A percentile compares a stretch with the other conserved stretches of the same genome.
Evolutionary conservation across 768 basidiomycete genomes (phyloP).

Genomic region (Hygrophoropsis aurantiaca): DNA sequence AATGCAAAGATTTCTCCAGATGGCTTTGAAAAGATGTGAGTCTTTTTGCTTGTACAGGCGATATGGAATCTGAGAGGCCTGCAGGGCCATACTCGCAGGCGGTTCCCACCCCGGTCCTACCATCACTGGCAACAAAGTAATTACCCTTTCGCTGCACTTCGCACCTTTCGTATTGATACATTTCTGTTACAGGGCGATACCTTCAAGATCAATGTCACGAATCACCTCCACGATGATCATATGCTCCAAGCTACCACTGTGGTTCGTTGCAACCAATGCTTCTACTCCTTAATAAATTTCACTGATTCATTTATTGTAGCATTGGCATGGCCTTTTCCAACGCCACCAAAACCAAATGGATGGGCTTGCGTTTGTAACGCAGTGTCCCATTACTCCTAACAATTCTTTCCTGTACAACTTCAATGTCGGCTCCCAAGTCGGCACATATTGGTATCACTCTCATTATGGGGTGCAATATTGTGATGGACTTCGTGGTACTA

Average conservation of each 20-base stretch:
- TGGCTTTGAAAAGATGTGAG: slow-evolving; percentile 35
- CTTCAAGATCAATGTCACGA: slow-evolving; percentile 15
- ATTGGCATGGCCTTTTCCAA: slow-evolving; percentile 26
- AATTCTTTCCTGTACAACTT: slow-evolving; percentile 39
- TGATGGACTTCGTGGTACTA: too few species aligned
- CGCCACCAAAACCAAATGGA: slow-evolving; percentile 20
- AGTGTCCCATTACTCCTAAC: slow-evolving; percentile 36
- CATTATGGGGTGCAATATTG: slow-evolving; percentile 16
- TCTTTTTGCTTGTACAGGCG: neutral
- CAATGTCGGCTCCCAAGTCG: slow-evolving; percentile 25
- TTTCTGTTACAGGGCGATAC: slow-evolving; percentile 9
- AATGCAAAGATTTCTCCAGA: slow-evolving; percentile 46
- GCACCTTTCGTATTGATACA: neutral
- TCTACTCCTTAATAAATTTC: neutral
- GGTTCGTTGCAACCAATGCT: slow-evolving; percentile 8
- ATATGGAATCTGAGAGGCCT: slow-evolving; percentile 2
- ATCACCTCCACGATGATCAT: slow-evolving; percentile 16
- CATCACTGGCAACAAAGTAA: slow-evolving; percentile 38
- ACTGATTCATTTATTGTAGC: slow-evolving; percentile 11
- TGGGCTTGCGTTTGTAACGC: slow-evolving; percentile 37
- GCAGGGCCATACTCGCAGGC: slow-evolving; percentile 35
- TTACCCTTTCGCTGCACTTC: neutral
- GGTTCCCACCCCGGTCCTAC: slow-evolving; percentile 38
- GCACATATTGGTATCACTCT: slow-evolving; percentile 39
- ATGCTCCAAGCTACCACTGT: slow-evolving; percentile 18